These are phyloP conservation scores for Danielozyma ontarioensis DNA, from an alignment of 805 yeast genomes.

Conservation along the genomic window DNA sequence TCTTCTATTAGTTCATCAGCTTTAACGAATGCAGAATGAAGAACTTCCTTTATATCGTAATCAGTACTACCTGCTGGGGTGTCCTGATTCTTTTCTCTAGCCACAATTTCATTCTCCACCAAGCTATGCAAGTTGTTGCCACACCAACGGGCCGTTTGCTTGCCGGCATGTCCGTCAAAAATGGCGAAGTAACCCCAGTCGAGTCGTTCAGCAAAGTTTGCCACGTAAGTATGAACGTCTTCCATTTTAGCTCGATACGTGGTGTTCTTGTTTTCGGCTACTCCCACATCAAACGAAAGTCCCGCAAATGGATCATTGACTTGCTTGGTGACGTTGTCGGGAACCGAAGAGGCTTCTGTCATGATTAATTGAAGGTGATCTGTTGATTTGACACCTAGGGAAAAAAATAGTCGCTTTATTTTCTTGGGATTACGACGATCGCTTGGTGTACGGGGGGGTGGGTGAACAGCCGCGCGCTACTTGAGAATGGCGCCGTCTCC, in stretches of 20 bases:
- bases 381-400: no score
- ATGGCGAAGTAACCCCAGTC: slow-evolving; percentile 96
- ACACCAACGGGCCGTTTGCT: slow-evolving; percentile 90
- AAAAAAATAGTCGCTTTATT: no score
- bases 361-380: no score
- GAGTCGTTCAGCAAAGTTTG: slow-evolving; percentile 83
- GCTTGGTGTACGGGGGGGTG: no score
- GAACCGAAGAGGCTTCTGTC: no score
- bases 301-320: slow-evolving; percentile 48
- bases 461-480: no score
- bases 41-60: slow-evolving; percentile 55
- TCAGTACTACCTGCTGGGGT: slow-evolving; percentile 2
- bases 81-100: no score
- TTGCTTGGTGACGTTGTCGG: no score
- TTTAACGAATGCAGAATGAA: slow-evolving; percentile 64
- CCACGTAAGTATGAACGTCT: slow-evolving; percentile 89
- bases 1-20: slow-evolving; percentile 68
- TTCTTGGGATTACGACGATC: no score
- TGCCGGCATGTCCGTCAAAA: slow-evolving; percentile 97
- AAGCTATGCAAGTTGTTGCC: slow-evolving; percentile 76
- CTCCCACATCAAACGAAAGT: slow-evolving; percentile 78
- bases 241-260: slow-evolving; percentile 88
- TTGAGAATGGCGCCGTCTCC: no score
- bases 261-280: slow-evolving; percentile 81
- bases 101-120: slow-evolving; percentile 50